phyloP scores from a whole-genome alignment of 805 yeast species.

The Candida parachauliodes region DNA sequence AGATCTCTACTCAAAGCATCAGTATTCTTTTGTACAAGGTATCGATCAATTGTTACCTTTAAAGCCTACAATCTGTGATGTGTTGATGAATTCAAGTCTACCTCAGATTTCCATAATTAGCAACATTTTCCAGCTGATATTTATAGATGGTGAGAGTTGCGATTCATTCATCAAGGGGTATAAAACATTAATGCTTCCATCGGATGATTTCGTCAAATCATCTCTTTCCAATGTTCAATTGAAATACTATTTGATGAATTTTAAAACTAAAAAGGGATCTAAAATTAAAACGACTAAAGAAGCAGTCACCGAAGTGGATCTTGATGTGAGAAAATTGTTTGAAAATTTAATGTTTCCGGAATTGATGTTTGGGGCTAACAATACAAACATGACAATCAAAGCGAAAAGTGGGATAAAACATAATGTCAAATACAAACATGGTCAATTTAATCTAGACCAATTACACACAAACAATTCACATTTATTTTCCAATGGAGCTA shows the following conservation, averaged over 20 bases:
- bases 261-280: constrained; percentile 14
- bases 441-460: constrained; percentile 19
- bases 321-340: constrained; percentile 25
- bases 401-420: constrained; percentile 4
- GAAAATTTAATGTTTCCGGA: constrained; percentile 23
- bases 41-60: constrained; percentile 43
- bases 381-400: constrained; percentile 15
- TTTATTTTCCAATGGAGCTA: constrained; percentile 29
- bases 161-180: constrained; percentile 21
- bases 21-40: constrained; percentile 66
- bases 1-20: constrained; percentile 57
- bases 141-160: constrained; percentile 20
- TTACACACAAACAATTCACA: constrained; percentile 16
- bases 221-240: constrained; percentile 25
- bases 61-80: constrained; percentile 32
- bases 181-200: constrained; percentile 32
- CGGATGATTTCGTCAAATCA: constrained; percentile 22
- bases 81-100: constrained; percentile 20
- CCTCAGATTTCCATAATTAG: constrained; percentile 23
- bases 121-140: constrained; percentile 25
- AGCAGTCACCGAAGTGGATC: constrained; percentile 27
- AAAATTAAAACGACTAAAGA: constrained; percentile 24
- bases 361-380: constrained; percentile 27
- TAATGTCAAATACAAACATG: constrained; percentile 1
- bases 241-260: constrained; percentile 26